Evolutionary conservation across 305 asterid genomes (phyloP), one percentile per base, ranked within the genome.

Genomic region (Caryopteris hybrid): DNA sequence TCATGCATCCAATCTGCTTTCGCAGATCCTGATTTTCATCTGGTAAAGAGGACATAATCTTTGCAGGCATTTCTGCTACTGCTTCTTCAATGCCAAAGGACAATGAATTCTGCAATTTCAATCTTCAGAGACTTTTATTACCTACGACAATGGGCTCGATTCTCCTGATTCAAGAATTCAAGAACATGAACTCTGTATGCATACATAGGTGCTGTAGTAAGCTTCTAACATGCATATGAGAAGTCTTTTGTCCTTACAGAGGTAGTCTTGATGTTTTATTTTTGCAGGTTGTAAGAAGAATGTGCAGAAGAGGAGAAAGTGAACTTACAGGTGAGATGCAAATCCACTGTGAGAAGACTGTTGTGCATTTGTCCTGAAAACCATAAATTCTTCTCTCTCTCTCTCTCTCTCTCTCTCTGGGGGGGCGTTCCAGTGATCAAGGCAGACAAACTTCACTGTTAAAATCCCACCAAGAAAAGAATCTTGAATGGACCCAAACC

Each of bases 1-100:
- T 81, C 87, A 87, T 84, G 88, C 98, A 89, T n/a, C 97, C 93
- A 9, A 84, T 74, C 70, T 89, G 91, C 86, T 86, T 92, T 31
- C 73, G 81, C 61, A 81, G 55, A 61, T 84, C 83, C 67, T 62
- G 62, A 48, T 76, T 76, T 53, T 79, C 86, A 9, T 84, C 86
- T 50, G 66, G 68, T 38, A 76, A 51, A 23, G 86, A 70, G 54
- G 85, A 48, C 73, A 68, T 22, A 51, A 66, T 78, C 72, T 78
- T 82, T 17, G 86, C 71, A 25, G 92, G 72, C 89, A 85, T 83
- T 10, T 73, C 70, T 64, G 52, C 55, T 66, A 63, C 69, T 59
- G 55, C 8, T 39, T 50, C 53, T 45, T 4, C 29, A 58, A 39
- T 53, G 16, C 14, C 70, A 16, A 21, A 64, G 8, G 47, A 65